phyloP scores from a whole-genome alignment of 805 yeast genomes.

The Ogataea trehaloabstinens region DNA sequence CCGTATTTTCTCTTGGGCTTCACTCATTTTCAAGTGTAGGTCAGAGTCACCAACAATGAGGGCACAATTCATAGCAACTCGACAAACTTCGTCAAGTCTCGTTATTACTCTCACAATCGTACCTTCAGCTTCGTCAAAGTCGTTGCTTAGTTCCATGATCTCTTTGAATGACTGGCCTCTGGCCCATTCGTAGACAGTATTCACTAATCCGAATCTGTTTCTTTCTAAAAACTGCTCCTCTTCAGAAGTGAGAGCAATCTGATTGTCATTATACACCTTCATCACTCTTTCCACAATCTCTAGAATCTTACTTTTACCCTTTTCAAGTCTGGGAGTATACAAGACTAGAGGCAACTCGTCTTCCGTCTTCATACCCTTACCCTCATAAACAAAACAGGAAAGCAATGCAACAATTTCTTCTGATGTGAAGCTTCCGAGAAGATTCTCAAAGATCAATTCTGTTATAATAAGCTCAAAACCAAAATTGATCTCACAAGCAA shows the following conservation, averaged over 20 bases:
- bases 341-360: conserved; percentile 44
- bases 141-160: conserved; percentile 83
- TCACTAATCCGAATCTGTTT: conserved; percentile 85
- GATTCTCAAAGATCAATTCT: conserved; percentile 86
- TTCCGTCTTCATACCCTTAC: conserved; percentile 59
- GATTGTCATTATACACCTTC: conserved; percentile 59
- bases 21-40: conserved; percentile 84
- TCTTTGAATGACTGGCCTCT: conserved; percentile 88
- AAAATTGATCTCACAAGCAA: conserved; percentile 86
- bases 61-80: conserved; percentile 92
- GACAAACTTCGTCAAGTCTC: conserved; percentile 88
- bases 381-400: conserved; percentile 92
- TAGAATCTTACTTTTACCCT: conserved; percentile 63
- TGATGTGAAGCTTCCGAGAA: conserved; percentile 88
- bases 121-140: conserved; percentile 73
- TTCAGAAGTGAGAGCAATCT: conserved; percentile 75
- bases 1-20: conserved; percentile 91
- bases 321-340: conserved; percentile 75
- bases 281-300: conserved; percentile 67
- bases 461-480: conserved; percentile 92
- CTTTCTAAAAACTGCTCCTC: conserved; percentile 82
- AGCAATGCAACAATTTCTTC: conserved; percentile 95
- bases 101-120: conserved; percentile 95
- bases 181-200: conserved; percentile 98
- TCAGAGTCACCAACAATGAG: conserved; percentile 90